Conservation (phyloP, 2,329 filamentous ascomycete species). For the Fusarium sulawesiense region DNA sequence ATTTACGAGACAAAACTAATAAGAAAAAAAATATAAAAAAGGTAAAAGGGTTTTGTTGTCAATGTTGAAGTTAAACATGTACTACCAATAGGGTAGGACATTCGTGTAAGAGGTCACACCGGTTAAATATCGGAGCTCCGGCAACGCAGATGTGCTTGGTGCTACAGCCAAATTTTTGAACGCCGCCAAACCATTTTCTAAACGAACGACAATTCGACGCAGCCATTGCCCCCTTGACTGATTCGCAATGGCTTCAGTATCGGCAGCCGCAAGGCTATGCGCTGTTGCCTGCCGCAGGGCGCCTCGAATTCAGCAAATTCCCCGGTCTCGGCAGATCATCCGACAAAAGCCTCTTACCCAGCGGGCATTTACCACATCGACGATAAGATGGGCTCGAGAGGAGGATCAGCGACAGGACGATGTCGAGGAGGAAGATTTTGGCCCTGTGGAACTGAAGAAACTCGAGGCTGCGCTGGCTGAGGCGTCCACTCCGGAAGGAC, state of each 20-base stretch:
- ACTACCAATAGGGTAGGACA: constrained; percentile 14
- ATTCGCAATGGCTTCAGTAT: constrained; percentile 55
- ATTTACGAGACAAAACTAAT: background rate
- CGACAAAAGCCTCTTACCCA: constrained; percentile 35
- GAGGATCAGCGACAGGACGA: constrained; percentile 35
- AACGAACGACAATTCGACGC: constrained; percentile 38
- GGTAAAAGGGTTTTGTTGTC: background rate
- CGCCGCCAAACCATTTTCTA: constrained; percentile 33
- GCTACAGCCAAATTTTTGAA: constrained; percentile 50
- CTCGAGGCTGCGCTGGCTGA: constrained; percentile 49
- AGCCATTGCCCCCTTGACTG: constrained; percentile 39
- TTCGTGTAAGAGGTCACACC: constrained; percentile 19
- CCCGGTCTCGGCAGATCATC: constrained; percentile 42
- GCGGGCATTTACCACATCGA: constrained; percentile 50
- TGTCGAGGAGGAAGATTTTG: constrained; percentile 43
- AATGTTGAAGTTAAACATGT: background rate
- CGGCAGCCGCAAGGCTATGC: constrained; percentile 54
- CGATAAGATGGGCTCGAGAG: constrained; percentile 46
- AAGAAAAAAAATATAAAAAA: background rate
- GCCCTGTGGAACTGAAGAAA: constrained; percentile 46
- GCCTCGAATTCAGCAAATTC: constrained; percentile 39
- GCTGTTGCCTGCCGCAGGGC: constrained; percentile 50
- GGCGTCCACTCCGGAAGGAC: constrained; percentile 47
- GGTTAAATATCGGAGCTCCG: constrained; percentile 45
- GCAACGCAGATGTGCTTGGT: constrained; percentile 18